Evolutionary conservation across 1,284 basidiomycete species (phyloP), one percentile per base, ranked within the genome.

Genomic region (Puccinia triticina): DNA sequence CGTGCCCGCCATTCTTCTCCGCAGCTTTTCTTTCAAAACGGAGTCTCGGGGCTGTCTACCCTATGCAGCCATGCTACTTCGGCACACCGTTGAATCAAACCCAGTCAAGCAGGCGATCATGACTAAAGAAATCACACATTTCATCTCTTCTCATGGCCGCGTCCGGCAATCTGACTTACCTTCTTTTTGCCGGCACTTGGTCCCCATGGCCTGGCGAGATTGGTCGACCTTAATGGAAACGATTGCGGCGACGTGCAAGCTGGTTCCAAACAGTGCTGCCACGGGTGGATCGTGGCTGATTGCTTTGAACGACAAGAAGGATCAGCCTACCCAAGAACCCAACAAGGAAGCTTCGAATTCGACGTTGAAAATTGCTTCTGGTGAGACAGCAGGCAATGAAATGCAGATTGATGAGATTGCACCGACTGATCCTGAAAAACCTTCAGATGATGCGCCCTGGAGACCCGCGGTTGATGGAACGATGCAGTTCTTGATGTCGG

Each of bases 51-150:
- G 92, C 40, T 93, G 92, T 84, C 93, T 95, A 82, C 91, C 93
- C 0, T 93, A 95, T 86, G 91, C 95, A 71, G 91, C 92, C 29
- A 93, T 94, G 85, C 92, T 98, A 82, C 89, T 98, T 26, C 93
- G 97, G 2, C 96, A 99, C 86, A 88, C 94, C 77, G 91, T 96
- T 77, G 97, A 99, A 87, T 93, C 95, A 84, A 86, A 89, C 5
- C 86, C 88, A 8, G 90, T 90, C 0, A 87, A 98, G 46, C 90
- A 91, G 79, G 88, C 89, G 8, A 90, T 93, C 83, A 96, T 99
- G 91, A 90, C 90, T 34, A 91, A 93, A 83, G 93, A 95, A 84
- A 90, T 98, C 14, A 84, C 18, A 29, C 80, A 78, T 43, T 82
- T 95, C 84, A 80, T 82, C 18, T 88, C 90, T 11, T 61, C 78